These are phyloP conservation scores for Linum trigynum DNA, from an alignment of 345 rosid genomes.

Conservation along the genomic window DNA sequence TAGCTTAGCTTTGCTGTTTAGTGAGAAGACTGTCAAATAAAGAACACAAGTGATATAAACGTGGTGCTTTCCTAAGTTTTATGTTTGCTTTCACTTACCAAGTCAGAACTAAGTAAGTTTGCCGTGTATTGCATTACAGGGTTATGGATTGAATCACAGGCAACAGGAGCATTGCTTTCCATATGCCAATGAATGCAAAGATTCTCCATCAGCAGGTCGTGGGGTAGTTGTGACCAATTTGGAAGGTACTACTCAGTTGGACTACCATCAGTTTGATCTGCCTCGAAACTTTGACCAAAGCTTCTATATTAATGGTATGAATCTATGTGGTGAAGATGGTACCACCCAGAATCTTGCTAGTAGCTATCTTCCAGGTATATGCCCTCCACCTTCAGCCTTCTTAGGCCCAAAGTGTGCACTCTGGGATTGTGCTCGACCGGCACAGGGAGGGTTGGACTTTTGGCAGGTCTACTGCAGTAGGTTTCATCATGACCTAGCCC, in stretches of 20 bases:
- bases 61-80: neutral
- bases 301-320: constrained; percentile 38
- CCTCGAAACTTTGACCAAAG: constrained; percentile 56
- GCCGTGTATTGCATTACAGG: constrained; percentile 27
- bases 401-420: constrained; percentile 96
- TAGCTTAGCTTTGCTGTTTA: neutral
- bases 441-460: constrained; percentile 73
- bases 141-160: constrained; percentile 43
- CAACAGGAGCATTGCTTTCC: constrained; percentile 48
- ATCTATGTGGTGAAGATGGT: constrained; percentile 44
- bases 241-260: constrained; percentile 41
- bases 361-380: constrained; percentile 50
- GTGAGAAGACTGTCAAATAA: neutral
- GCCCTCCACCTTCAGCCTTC: constrained; percentile 88
- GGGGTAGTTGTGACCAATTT: constrained; percentile 23
- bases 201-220: constrained; percentile 31
- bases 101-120: too few relatives aligned
- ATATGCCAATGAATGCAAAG: constrained; percentile 48
- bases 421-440: constrained; percentile 98
- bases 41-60: neutral
- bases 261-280: constrained; percentile 57
- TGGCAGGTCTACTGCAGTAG: constrained; percentile 85
- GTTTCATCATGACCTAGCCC: constrained; percentile 77
- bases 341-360: constrained; percentile 36
- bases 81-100: neutral